Percentiles rank a stretch among this genome's conserved stretches.
Conservation (phyloP, 1,139 yeast genomes). For the Suhomyces coccinellae region DNA sequence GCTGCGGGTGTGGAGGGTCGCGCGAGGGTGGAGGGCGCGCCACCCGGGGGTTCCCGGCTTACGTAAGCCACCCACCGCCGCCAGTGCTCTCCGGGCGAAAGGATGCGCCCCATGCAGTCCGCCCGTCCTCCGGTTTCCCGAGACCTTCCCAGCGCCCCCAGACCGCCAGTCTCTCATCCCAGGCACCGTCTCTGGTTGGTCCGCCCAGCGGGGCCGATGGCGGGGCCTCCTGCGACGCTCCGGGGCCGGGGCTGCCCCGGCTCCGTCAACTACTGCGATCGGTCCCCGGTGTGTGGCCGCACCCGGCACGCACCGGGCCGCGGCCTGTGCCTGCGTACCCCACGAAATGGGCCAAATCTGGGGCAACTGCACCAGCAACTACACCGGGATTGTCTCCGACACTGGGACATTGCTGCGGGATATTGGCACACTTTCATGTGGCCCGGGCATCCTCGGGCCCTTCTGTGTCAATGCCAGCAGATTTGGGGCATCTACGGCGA, state of each 20-base stretch:
- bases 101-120: constrained; percentile 4
- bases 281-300: too few relatives aligned
- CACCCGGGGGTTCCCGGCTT: constrained; percentile 12
- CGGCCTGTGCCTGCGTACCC: not conserved
- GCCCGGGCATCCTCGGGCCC: constrained; percentile 4
- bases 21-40: not conserved
- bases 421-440: not conserved
- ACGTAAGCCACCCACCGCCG: too few relatives aligned
- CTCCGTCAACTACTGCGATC: too few relatives aligned
- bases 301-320: too few relatives aligned
- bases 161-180: too few relatives aligned
- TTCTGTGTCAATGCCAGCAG: not conserved
- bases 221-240: too few relatives aligned
- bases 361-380: constrained; percentile 1
- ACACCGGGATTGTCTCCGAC: not conserved
- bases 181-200: too few relatives aligned
- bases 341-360: not conserved
- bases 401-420: not conserved
- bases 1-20: not conserved
- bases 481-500: too few relatives aligned
- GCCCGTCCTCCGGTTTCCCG: too few relatives aligned
- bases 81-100: constrained; percentile 13
- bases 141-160: too few relatives aligned
- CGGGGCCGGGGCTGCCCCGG: too few relatives aligned
- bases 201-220: too few relatives aligned